Evolutionary conservation across 192 early-diverging fungal species (phyloP).

Genomic region (Irineochytrium annulatum): DNA sequence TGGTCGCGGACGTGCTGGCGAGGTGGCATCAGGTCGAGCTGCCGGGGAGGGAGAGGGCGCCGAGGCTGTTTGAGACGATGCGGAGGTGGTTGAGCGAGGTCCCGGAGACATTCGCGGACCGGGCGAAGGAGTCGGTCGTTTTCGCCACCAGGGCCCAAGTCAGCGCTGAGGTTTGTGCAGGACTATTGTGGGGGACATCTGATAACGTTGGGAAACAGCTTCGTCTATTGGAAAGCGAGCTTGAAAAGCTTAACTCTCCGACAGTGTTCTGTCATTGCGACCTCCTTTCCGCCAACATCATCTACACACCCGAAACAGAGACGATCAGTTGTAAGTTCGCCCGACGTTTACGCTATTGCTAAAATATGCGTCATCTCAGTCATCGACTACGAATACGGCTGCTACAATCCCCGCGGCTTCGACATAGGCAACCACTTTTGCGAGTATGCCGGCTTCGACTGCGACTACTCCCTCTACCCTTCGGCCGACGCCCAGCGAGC

Average conservation of each 20-base stretch:
- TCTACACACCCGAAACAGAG: slow-evolving; percentile 59
- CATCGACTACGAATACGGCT: slow-evolving; percentile 94
- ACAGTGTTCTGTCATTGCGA: slow-evolving; percentile 94
- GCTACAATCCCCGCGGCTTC: slow-evolving; percentile 79
- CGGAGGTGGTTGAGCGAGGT: slow-evolving; percentile 70
- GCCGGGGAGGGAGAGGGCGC: slow-evolving; percentile 29
- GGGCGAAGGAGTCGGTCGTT: neutral
- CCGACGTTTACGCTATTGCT: neutral
- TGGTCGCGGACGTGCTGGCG: slow-evolving; percentile 75
- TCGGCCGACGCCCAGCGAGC: slow-evolving; percentile 57
- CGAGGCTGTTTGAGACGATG: slow-evolving; percentile 68
- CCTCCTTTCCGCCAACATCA: slow-evolving; percentile 84
- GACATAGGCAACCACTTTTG: slow-evolving; percentile 97
- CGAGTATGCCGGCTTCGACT: slow-evolving; percentile 94
- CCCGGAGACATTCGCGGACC: no score
- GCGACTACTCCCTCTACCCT: slow-evolving; percentile 85
- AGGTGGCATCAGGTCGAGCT: slow-evolving; percentile 75
- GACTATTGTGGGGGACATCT: neutral
- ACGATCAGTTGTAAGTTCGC: slow-evolving; percentile 20
- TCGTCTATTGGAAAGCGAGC: slow-evolving; percentile 19
- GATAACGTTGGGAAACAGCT: neutral
- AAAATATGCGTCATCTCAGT: slow-evolving; percentile 2
- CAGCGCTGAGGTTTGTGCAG: slow-evolving; percentile 9
- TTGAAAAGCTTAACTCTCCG: slow-evolving; percentile 62
- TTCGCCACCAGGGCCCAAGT: slow-evolving; percentile 5